Evolutionary conservation across 2,329 filamentous ascomycete genomes (phyloP).

Genomic region (Boeremia lycopersici): DNA sequence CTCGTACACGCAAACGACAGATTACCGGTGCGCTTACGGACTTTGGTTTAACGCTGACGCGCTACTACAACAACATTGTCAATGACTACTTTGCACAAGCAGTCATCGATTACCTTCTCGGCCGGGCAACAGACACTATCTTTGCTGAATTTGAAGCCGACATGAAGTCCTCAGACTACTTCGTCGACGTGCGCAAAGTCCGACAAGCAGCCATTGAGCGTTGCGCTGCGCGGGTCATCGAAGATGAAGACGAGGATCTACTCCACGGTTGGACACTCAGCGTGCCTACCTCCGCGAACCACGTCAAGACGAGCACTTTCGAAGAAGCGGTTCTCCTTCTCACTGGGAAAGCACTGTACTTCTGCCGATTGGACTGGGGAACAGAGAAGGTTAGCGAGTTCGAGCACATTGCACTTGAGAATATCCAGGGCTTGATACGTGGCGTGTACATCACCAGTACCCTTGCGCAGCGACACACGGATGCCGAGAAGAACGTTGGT

Average conservation of each 20-base stretch:
- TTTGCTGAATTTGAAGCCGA: constrained; percentile 95
- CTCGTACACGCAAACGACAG: constrained; percentile 85
- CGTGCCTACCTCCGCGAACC: constrained; percentile 74
- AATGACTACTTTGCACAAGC: constrained; percentile 98
- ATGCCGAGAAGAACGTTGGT: constrained; percentile 81
- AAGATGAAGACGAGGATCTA: constrained; percentile 78
- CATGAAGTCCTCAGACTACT: constrained; percentile 92
- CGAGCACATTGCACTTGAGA: constrained; percentile 79
- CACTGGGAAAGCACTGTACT: constrained; percentile 83
- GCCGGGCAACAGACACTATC: constrained; percentile 81
- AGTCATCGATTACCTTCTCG: constrained; percentile 90
- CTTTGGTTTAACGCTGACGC: constrained; percentile 82
- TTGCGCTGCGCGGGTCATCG: constrained; percentile 82
- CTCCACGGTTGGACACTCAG: constrained; percentile 88
- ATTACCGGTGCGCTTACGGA: constrained; percentile 92
- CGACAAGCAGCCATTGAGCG: constrained; percentile 89
- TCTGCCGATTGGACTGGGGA: constrained; percentile 92
- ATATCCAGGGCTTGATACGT: constrained; percentile 73
- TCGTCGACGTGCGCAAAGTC: constrained; percentile 82
- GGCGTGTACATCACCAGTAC: constrained; percentile 93
- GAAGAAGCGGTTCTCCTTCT: constrained; percentile 88
- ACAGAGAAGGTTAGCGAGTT: constrained; percentile 94
- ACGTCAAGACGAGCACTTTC: constrained; percentile 70
- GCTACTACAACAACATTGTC: constrained; percentile 85
- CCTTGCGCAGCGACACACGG: constrained; percentile 75